Evolutionary conservation across 164 flowering plant species (phyloP), one percentile per base, ranked within the genome.

Genomic region (Kalanchoe fedtschenkoi): DNA sequence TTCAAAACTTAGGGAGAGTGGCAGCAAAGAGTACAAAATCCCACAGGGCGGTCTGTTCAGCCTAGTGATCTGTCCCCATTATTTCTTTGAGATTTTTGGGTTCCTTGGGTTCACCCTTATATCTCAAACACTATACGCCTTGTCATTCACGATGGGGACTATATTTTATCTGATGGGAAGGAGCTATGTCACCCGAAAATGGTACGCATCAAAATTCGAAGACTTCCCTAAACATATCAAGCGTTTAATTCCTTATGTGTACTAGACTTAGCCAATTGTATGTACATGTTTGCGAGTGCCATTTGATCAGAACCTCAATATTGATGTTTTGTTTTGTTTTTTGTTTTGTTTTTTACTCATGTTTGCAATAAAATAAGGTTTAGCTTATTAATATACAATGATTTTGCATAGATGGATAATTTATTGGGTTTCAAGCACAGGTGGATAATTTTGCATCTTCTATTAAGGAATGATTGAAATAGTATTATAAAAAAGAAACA

Each of bases 191-290:
- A 88, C 91, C 0, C 71, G 85, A 68, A 80, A 62, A 46, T 88
- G 96, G 96, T 88, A 88, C 63, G 38, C 69, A 10, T 70, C 88
- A 60, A 85, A 84, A 44, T 88, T 88, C 70, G 82, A 82, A 47
- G 65, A 84, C 62, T 86, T 88, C 62, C 88, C 87, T 1, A 68
- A 65, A 42, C 39, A 76, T 61, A 71, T 80, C 62, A 87, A 82
- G 77, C 83, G 81, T 39, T 44, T 87, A 38, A 65, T 88, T 62
- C 96, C 96, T 0, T 84, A 35, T 66, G 66, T 88, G 41, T 82
- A 80, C 67, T 88, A 74, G 69, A 65, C 37, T 5, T 21, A 7
- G 56, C 21, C 29, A 28, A 21, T 21, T 51, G 29, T 5, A 19
- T 5, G 8, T 21, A 21, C 11, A 51, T 21, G 2, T 9, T 21